phyloP scores from a whole-genome alignment of 2,329 filamentous ascomycete species.

The Scytalidium lignicola region DNA sequence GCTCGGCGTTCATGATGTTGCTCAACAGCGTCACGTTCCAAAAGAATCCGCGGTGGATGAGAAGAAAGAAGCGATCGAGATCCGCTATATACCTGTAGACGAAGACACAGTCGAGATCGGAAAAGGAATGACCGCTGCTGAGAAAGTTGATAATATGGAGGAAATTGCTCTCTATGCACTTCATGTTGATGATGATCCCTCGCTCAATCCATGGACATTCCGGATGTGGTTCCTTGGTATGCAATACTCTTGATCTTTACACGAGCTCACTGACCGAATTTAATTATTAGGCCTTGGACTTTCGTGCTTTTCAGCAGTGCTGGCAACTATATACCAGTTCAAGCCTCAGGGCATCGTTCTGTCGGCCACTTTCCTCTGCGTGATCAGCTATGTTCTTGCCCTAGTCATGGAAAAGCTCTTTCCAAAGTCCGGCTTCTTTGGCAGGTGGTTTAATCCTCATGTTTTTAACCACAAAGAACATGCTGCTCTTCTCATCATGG shows the following conservation, averaged over 20 bases:
- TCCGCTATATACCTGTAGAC: constrained; percentile 5
- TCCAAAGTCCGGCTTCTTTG: constrained; percentile 26
- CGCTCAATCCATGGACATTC: constrained; percentile 31
- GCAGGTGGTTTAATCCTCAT: constrained; percentile 54
- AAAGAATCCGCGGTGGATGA: neutral
- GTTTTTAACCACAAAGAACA: constrained; percentile 66
- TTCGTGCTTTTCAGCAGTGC: constrained; percentile 29
- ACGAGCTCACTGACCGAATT: neutral
- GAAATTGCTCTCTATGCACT: constrained; percentile 18
- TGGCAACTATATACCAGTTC: constrained; percentile 41
- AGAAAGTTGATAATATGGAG: constrained; percentile 5
- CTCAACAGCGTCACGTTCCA: constrained; percentile 1
- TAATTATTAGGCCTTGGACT: constrained; percentile 25
- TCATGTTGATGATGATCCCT: constrained; percentile 32
- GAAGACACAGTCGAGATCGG: constrained; percentile 6
- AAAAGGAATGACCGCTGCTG: constrained; percentile 4
- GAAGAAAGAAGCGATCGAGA: constrained; percentile 1
- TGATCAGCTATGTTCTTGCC: constrained; percentile 37
- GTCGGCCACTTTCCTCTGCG: constrained; percentile 36
- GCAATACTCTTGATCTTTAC: neutral
- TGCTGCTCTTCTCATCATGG: constrained; percentile 58
- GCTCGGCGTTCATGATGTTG: constrained; percentile 8
- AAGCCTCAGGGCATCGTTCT: constrained; percentile 39
- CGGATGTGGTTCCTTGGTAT: constrained; percentile 31
- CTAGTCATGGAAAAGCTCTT: constrained; percentile 34